These are phyloP conservation scores for Obelidium mucronatum DNA, from an alignment of 192 early-diverging fungal species.

Conservation along the genomic window DNA sequence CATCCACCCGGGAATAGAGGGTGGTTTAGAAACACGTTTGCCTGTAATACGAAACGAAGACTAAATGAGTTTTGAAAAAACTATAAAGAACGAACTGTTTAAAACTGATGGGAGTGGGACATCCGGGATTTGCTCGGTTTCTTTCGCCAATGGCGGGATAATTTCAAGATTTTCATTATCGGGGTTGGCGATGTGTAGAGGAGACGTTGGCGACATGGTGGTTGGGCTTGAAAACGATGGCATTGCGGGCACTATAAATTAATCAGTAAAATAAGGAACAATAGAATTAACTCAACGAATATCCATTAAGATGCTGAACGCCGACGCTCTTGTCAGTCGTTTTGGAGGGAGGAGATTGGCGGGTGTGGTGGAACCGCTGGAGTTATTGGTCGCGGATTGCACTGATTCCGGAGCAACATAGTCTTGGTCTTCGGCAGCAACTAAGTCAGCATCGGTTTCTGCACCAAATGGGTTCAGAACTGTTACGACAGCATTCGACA, in stretches of 20 bases:
- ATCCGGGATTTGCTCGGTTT: no score
- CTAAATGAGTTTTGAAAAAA: no score
- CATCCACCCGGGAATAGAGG: slow-evolving; percentile 14
- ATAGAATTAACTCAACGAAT: slow-evolving; percentile 12
- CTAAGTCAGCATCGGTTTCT: slow-evolving; percentile 12
- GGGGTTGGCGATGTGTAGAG: no score
- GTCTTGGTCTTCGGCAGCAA: slow-evolving; percentile 21
- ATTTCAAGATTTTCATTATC: no score
- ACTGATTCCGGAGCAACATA: no score
- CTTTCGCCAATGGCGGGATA: no score
- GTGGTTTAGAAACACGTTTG: no score
- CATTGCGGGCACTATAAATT: neutral
- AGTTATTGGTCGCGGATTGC: neutral
- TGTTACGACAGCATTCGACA: neutral
- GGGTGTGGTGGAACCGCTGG: neutral
- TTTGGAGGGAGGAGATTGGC: no score
- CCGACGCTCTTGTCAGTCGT: slow-evolving; percentile 23
- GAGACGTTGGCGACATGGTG: neutral
- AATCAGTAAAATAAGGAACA: neutral
- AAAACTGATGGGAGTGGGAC: no score
- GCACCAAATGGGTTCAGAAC: slow-evolving; percentile 28
- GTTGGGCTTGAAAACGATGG: neutral
- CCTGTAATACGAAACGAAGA: no score
- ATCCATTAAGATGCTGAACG: slow-evolving; percentile 28
- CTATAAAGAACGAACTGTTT: no score